Conservation (phyloP, 257 asterid genomes). For the Primulina eburnea region DNA sequence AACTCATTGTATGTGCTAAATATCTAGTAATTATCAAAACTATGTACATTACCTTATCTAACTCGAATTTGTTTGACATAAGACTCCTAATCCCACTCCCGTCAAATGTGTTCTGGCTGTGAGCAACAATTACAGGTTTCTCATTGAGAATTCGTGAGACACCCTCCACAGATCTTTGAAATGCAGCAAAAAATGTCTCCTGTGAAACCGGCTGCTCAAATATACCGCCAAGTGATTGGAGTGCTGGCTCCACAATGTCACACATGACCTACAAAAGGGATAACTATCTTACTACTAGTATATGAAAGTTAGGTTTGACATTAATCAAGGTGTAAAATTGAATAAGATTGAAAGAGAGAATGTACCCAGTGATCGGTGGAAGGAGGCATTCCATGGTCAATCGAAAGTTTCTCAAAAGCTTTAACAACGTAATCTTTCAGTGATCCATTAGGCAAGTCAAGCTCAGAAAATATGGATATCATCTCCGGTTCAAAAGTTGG, state of each 20-base stretch:
- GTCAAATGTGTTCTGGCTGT: slow-evolving; percentile 73
- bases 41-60: slow-evolving; percentile 55
- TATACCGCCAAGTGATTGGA: slow-evolving; percentile 45
- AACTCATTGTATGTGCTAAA: neutral
- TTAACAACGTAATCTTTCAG: slow-evolving; percentile 52
- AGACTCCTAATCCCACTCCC: slow-evolving; percentile 79
- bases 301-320: neutral
- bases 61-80: slow-evolving; percentile 71
- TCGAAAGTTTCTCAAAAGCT: slow-evolving; percentile 77
- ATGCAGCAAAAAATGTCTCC: slow-evolving; percentile 57
- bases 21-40: neutral
- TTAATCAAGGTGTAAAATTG: neutral
- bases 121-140: slow-evolving; percentile 91
- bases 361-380: slow-evolving; percentile 87
- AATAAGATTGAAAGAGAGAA: neutral
- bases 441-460: slow-evolving; percentile 47
- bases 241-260: slow-evolving; percentile 65
- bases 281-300: neutral
- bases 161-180: slow-evolving; percentile 49
- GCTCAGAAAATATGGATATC: slow-evolving; percentile 51
- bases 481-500: slow-evolving; percentile 63
- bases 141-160: slow-evolving; percentile 64
- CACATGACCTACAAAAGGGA: slow-evolving; percentile 50
- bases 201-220: slow-evolving; percentile 58
- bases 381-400: slow-evolving; percentile 95